Base-by-base conservation (phyloP, 441 rosid species). In the Jatropha multifida region DNA sequence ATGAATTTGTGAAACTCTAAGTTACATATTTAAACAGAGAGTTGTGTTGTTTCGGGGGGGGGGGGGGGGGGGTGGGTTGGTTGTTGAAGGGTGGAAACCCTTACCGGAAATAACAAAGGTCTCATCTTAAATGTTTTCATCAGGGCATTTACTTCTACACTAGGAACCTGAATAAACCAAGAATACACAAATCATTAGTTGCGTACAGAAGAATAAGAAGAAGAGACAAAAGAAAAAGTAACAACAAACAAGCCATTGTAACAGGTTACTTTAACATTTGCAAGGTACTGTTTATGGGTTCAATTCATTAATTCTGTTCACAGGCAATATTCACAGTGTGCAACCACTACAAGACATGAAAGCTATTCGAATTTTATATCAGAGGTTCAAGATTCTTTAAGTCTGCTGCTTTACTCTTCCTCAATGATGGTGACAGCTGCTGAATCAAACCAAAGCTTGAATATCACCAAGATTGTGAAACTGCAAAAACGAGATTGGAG, bases 121-220 rank as follows among this genome's bases (percentile, higher is more conserved):
- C 86, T 92, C 98, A 96, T 92, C 83, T 91, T 96, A 84, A 96
- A 94, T 74, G 99, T 88, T 81, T 85, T 92, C 99, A 96, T 96
- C 83, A 96, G 84, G 76, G 97, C 84, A 81, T 96, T 96, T 76
- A 88, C 87, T 89, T 96, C 98, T 58, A 94, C 98, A 76, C 83
- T 87, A 37, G 99, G 97, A 85, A 94, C 99, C 98, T 96, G 88
- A 77, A 79, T 54, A 64, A 69, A 73, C 73, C 61, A 59, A 68
- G 38, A 71, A 75, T 71, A 48, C 61, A 79, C 38, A 78, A 27
- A 59, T 82, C 32, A 65, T 59, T 56, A 71, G 73, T 76, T 67
- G 73, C 49, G 52, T 13, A 37, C 41, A 52, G 9, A 44, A 68
- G 18, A 68, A 73, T 38, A 5, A 61, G 18, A 40, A 67, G 40